A percentile compares a stretch with the other conserved stretches of the same genome.
Evolutionary conservation across 441 rosid species (phyloP).

Genomic region (Populus hybrid): DNA sequence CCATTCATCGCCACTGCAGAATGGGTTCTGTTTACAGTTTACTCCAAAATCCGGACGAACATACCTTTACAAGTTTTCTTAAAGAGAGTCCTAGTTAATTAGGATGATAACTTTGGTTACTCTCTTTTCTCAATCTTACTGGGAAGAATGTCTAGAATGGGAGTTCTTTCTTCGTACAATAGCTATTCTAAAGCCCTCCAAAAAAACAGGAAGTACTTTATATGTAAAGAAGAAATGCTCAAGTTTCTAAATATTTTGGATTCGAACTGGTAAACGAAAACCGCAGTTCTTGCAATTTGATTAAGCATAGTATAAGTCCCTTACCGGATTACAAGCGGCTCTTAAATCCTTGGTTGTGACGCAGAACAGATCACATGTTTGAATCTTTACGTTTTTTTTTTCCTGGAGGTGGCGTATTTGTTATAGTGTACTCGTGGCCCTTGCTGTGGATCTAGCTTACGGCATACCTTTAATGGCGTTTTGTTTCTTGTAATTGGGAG

Average conservation of each 20-base stretch:
- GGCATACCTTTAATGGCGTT: neutral
- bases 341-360: neutral
- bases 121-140: neutral
- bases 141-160: neutral
- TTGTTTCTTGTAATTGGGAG: neutral
- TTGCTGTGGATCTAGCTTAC: neutral
- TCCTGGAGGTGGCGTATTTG: neutral
- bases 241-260: neutral
- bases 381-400: neutral
- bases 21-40: neutral
- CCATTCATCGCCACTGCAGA: neutral
- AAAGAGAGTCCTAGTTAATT: neutral
- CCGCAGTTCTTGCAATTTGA: neutral
- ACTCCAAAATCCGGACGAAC: neutral
- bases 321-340: neutral
- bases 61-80: neutral
- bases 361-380: neutral
- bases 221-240: too few species aligned
- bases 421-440: neutral
- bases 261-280: neutral
- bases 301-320: neutral
- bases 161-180: neutral
- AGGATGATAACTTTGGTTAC: neutral
- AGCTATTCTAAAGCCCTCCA: too few species aligned
- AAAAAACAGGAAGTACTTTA: too few species aligned